phyloP scores from a whole-genome alignment of 2,329 filamentous ascomycete species.

The Ophiocordyceps camponoti-leonardi region DNA sequence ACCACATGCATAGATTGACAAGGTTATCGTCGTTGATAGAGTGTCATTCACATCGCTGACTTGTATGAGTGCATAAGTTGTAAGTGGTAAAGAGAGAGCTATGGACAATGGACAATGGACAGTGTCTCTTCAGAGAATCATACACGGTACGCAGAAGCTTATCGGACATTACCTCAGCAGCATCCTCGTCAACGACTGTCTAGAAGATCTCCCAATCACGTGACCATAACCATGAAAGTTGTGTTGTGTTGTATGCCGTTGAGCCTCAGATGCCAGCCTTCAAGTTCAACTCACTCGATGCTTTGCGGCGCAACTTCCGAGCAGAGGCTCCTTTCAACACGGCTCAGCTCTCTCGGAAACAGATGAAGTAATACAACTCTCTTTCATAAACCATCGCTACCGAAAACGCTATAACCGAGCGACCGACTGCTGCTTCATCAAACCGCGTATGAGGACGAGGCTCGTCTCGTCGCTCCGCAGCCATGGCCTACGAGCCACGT shows the following conservation, averaged over 20 bases:
- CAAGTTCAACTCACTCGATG: background rate
- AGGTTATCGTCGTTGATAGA: too few relatives aligned
- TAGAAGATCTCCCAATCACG: background rate
- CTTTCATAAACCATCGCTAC: background rate
- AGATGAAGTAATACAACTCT: background rate
- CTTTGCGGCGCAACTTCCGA: background rate
- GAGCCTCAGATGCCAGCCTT: background rate
- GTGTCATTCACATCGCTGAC: too few relatives aligned
- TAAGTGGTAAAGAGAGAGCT: too few relatives aligned
- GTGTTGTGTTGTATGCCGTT: background rate
- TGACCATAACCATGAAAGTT: background rate
- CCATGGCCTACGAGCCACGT: slow-evolving; percentile 37
- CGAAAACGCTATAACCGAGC: background rate
- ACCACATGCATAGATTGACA: too few relatives aligned
- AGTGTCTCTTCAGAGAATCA: too few relatives aligned
- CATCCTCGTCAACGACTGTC: background rate
- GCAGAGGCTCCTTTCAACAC: background rate
- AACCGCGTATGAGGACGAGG: slow-evolving; percentile 8
- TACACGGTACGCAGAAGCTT: too few relatives aligned
- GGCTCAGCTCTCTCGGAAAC: background rate
- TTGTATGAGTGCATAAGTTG: too few relatives aligned
- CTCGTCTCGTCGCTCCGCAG: background rate
- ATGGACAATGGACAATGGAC: too few relatives aligned
- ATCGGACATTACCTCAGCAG: too few relatives aligned
- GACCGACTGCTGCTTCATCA: background rate